Base-by-base conservation (phyloP, 2,329 filamentous ascomycete species). In the Pseudogymnoascus sp. region DNA sequence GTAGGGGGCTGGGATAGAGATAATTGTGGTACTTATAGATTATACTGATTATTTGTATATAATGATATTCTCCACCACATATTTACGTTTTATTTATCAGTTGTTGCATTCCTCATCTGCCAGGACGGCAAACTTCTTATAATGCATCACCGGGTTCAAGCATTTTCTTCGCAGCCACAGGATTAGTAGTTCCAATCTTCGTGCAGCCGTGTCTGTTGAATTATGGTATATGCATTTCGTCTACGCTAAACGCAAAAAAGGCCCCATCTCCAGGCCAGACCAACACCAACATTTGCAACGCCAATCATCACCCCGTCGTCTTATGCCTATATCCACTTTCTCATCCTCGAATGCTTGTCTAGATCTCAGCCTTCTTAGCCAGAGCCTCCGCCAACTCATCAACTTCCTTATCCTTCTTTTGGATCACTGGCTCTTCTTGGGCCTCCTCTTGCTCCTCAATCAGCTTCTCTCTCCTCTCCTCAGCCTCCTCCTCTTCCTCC, bases 351-450 rank as follows among this genome's bases (percentile, higher is more conserved):
- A 38, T 37, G 33, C 22, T 1, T 6, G 33, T 58, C 36, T 58
- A 63, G 33, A 63, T 59, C 25, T 28, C 25, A 20, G 41, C 61
- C 22, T 63, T 89, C 82, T 92, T 92, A 64, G 82, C 84, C 67
- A 97, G 76, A 70, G 85, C 81, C 72, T 87, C 83, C 14, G 91
- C 88, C 70, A 97, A 77, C 50, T 86, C 86, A 69, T 97, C 92
- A 38, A 97, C 89, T 33, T 89, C 88, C 73, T 86, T 84, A 71
- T 92, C 86, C 74, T 90, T 82, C 66, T 83, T 75, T 73, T 87
- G 83, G 14, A 84, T 81, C n/a, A 87, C 84, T 39, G 89, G 87
- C 74, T 92, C 83, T 65, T 88, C 81, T 74, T 91, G 87, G 0
- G 86, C 87, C 70, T 85, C 81, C 67, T 91, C 82, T 3, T 87